Percentiles rank a stretch among this genome's conserved stretches.
These are phyloP conservation scores for Tylopilus sp. DNA, from an alignment of 1,284 basidiomycete genomes.

Conservation along the genomic window DNA sequence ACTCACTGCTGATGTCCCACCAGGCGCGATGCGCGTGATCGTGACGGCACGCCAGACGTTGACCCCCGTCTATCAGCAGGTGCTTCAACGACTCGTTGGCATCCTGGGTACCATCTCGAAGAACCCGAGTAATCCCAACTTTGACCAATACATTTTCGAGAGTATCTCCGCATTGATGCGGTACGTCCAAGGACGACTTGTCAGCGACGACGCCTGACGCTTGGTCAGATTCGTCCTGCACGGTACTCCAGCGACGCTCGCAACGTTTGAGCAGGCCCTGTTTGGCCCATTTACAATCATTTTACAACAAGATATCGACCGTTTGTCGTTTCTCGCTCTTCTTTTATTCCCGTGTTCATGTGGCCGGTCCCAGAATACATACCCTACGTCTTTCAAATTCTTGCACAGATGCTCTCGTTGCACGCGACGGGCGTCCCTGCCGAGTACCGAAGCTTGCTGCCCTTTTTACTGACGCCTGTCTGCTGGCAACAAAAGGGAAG, in stretches of 20 bases:
- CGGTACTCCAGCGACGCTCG: constrained; percentile 73
- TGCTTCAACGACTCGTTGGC: constrained; percentile 80
- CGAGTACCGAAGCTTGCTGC: constrained; percentile 85
- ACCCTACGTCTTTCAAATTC: constrained; percentile 97
- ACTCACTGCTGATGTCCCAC: constrained; percentile 16
- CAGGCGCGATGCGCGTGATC: constrained; percentile 94
- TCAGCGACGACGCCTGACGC: constrained; percentile 3
- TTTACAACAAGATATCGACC: constrained; percentile 92
- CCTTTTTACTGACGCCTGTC: constrained; percentile 87
- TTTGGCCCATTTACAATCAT: constrained; percentile 92
- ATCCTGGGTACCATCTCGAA: constrained; percentile 92
- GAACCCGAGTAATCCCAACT: constrained; percentile 98
- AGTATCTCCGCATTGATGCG: constrained; percentile 92
- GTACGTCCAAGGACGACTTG: constrained; percentile 48
- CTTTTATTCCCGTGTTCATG: neutral
- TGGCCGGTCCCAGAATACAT: constrained; percentile 82
- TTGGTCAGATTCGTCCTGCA: constrained; percentile 80
- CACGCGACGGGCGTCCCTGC: constrained; percentile 77
- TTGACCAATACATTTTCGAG: constrained; percentile 98
- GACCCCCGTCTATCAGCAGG: constrained; percentile 73
- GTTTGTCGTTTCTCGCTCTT: constrained; percentile 55
- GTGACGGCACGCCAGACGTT: constrained; percentile 88
- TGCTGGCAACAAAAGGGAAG: constrained; percentile 98
- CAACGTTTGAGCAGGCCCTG: constrained; percentile 84
- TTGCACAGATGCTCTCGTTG: constrained; percentile 95